phyloP scores from a whole-genome alignment of 2,329 filamentous ascomycete species.

The Cladosporium phlei region DNA sequence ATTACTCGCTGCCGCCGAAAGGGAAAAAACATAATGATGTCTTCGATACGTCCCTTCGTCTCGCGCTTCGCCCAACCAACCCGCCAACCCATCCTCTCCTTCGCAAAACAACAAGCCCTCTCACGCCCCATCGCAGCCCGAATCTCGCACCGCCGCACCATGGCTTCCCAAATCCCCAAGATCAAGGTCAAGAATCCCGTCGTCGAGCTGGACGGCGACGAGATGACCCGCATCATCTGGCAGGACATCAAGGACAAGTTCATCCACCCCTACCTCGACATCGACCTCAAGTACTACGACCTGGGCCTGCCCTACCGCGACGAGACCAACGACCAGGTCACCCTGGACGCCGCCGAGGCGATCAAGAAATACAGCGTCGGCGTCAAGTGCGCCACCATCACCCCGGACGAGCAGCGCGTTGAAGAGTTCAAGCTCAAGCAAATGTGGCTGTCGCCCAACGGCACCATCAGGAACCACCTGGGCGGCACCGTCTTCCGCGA shows the following conservation, averaged over 20 bases:
- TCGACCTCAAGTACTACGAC: conserved; percentile 72
- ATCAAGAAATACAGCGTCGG: conserved; percentile 99
- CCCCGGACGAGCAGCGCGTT: conserved; percentile 91
- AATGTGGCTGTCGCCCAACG: conserved; percentile 99
- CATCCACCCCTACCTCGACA: conserved; percentile 90
- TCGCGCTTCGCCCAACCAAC: conserved; percentile 15
- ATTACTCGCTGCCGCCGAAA: no score
- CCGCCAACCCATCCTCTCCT: conserved; percentile 14
- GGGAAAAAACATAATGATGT: no score
- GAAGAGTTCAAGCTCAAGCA: conserved; percentile 99
- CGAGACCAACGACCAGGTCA: conserved; percentile 94
- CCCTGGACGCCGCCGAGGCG: conserved; percentile 87
- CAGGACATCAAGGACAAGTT: conserved; percentile 99
- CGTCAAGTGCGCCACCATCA: conserved; percentile 99
- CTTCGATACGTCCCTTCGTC: conserved; percentile 21
- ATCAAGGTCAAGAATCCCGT: conserved; percentile 99
- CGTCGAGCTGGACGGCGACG: conserved; percentile 89
- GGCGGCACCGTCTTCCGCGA: conserved; percentile 98
- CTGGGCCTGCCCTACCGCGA: conserved; percentile 87
- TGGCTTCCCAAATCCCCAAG: conserved; percentile 57
- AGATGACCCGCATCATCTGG: conserved; percentile 99
- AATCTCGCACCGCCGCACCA: conserved; percentile 33
- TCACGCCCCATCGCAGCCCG: conserved; percentile 30
- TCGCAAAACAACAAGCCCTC: conserved; percentile 23
- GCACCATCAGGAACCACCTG: conserved; percentile 67